phyloP scores from a whole-genome alignment of 805 yeast species.

The Vanderwaltozyma verrucispora region DNA sequence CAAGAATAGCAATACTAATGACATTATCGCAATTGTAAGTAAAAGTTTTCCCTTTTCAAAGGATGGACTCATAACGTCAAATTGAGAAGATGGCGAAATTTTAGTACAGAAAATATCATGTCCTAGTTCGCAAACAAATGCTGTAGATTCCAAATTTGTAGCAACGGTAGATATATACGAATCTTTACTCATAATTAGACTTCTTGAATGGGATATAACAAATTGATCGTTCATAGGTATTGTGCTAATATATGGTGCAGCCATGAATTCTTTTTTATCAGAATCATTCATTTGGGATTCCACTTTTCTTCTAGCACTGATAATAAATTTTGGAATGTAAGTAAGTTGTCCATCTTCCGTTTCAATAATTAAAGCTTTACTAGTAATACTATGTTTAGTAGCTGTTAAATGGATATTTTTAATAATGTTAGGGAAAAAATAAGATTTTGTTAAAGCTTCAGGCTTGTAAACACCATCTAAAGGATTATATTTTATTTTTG shows the following conservation, averaged over 20 bases:
- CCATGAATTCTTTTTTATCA: slow-evolving; percentile 49
- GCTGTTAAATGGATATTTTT: slow-evolving; percentile 40
- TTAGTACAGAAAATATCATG: slow-evolving; percentile 70
- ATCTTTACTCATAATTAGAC: slow-evolving; percentile 26
- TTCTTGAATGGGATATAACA: slow-evolving; percentile 43
- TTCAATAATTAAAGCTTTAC: slow-evolving; percentile 51
- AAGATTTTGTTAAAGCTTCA: slow-evolving; percentile 44
- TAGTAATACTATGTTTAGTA: slow-evolving; percentile 58
- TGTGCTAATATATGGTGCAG: slow-evolving; percentile 56
- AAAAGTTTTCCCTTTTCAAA: slow-evolving; percentile 61
- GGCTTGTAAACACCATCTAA: slow-evolving; percentile 31
- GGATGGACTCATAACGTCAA: slow-evolving; percentile 57
- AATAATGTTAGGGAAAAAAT: slow-evolving; percentile 50
- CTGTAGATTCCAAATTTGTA: slow-evolving; percentile 75
- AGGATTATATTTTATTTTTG: slow-evolving; percentile 8
- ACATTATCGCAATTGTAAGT: slow-evolving; percentile 45
- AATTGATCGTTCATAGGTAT: slow-evolving; percentile 39
- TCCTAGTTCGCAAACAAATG: slow-evolving; percentile 55
- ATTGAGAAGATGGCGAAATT: slow-evolving; percentile 71
- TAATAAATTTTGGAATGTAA: slow-evolving; percentile 55
- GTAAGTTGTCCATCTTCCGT: slow-evolving; percentile 53
- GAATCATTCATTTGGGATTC: slow-evolving; percentile 40
- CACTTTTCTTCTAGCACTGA: slow-evolving; percentile 61
- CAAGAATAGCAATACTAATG: slow-evolving; percentile 36
- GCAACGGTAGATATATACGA: slow-evolving; percentile 36